Conservation (phyloP, 106 monocot species). For the Hemerocallis citrina region DNA sequence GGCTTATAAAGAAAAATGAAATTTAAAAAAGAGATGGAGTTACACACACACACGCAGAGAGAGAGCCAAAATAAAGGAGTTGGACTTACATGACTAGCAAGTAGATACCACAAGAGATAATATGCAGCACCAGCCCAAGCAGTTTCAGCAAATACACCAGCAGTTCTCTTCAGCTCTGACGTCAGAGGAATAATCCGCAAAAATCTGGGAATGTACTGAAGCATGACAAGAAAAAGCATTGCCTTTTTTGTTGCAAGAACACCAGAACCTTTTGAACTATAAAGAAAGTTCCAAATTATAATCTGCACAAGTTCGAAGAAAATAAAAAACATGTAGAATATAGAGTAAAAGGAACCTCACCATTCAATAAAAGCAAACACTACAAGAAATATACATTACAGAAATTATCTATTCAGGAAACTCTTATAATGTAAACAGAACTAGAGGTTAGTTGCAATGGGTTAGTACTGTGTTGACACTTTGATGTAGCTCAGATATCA, state of each 20-base stretch:
- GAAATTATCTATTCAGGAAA: not conserved
- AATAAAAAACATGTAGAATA: not conserved
- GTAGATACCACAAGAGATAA: conserved; percentile 80
- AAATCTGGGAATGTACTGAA: conserved; percentile 84
- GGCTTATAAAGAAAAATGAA: too few species aligned
- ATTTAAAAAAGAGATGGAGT: too few species aligned
- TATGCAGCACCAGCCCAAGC: conserved; percentile 97
- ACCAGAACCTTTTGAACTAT: conserved; percentile 46
- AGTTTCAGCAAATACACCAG: conserved; percentile 92
- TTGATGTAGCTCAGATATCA: not conserved
- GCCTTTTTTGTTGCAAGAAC: conserved; percentile 60
- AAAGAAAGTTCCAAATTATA: conserved; percentile 75
- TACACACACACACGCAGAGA: too few species aligned
- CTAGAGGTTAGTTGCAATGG: not conserved
- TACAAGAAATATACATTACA: not conserved
- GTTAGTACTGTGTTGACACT: too few species aligned
- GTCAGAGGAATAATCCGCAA: conserved; percentile 62
- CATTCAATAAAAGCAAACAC: not conserved
- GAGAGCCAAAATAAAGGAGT: not conserved
- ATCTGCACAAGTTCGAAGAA: conserved; percentile 40
- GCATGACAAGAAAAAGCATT: conserved; percentile 58
- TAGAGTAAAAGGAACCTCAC: not conserved
- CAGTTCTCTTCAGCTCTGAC: conserved; percentile 82
- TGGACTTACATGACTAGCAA: conserved; percentile 81
- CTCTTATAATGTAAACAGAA: not conserved